phyloP scores from a whole-genome alignment of 2,329 filamentous ascomycete species.

The Colletotrichum sp. region DNA sequence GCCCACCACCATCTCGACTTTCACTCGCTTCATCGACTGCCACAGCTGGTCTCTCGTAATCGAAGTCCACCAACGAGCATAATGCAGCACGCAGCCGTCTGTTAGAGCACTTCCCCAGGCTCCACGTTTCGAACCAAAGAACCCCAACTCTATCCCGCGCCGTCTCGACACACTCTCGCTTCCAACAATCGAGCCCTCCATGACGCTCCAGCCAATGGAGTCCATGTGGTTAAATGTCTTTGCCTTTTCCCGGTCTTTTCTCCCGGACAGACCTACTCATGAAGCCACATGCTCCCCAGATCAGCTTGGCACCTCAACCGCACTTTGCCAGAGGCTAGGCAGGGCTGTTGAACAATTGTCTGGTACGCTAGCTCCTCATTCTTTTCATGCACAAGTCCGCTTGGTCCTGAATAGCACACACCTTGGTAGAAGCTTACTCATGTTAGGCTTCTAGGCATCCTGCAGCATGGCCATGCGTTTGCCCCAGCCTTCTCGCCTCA shows the following conservation, averaged over 20 bases:
- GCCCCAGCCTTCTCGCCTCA: neutral
- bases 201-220: neutral
- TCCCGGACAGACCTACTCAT: slow-evolving; percentile 24
- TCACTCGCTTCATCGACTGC: neutral
- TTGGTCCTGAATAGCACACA: neutral
- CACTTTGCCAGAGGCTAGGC: neutral
- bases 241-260: slow-evolving; percentile 28
- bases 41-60: neutral
- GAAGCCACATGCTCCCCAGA: slow-evolving; percentile 17
- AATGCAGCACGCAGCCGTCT: neutral
- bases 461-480: neutral
- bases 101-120: neutral
- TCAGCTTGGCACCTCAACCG: neutral
- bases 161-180: neutral
- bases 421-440: slow-evolving; percentile 12
- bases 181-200: neutral
- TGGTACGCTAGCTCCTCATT: slow-evolving; percentile 7
- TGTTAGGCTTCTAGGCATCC: neutral
- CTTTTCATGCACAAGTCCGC: neutral
- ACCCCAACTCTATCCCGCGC: neutral
- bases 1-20: slow-evolving; percentile 4
- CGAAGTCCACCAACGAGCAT: neutral
- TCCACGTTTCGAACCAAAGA: neutral
- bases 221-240: slow-evolving; percentile 27
- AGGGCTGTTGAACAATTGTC: neutral